A percentile compares a stretch with the other conserved stretches of the same genome.
These are phyloP conservation scores for Sugiyamaella lignohabitans DNA, from an alignment of 805 yeast species.

Conservation along the genomic window DNA sequence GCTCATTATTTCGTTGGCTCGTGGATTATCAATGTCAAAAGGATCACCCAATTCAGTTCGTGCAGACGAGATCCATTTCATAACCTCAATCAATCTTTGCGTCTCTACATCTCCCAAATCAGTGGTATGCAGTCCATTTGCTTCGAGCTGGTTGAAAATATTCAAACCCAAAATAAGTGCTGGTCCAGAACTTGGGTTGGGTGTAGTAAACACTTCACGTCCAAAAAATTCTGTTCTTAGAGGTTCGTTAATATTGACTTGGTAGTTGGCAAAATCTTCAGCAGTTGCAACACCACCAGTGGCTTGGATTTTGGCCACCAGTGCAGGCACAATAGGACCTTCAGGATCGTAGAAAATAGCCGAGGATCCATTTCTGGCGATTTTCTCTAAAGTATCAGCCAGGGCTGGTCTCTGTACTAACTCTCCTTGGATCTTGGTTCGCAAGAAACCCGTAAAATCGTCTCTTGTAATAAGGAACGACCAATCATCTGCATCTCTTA, in stretches of 20 bases:
- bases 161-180: conserved; percentile 71
- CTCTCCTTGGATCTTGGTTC: conserved; percentile 52
- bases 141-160: conserved; percentile 40
- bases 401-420: conserved; percentile 48
- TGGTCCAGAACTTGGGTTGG: conserved; percentile 79
- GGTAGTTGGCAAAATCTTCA: conserved; percentile 62
- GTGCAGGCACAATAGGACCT: conserved; percentile 60
- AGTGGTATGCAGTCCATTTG: conserved; percentile 7
- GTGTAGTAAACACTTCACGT: conserved; percentile 47
- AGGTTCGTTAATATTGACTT: conserved; percentile 41
- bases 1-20: conserved; percentile 42
- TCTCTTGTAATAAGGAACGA: conserved; percentile 24
- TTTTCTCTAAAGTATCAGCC: conserved; percentile 58
- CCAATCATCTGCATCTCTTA: conserved; percentile 28
- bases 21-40: conserved; percentile 25
- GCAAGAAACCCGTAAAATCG: conserved; percentile 17
- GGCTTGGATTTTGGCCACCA: conserved; percentile 44
- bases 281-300: conserved; percentile 62
- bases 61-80: conserved; percentile 92
- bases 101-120: conserved; percentile 46
- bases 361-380: conserved; percentile 73
- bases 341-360: conserved; percentile 78
- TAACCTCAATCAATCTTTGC: conserved; percentile 71
- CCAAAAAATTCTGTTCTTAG: conserved; percentile 38
- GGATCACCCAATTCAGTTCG: conserved; percentile 82